Evolutionary conservation across 1,139 yeast species (phyloP), one percentile per base, ranked within the genome.

Genomic region (Magnusiomyces sp.): DNA sequence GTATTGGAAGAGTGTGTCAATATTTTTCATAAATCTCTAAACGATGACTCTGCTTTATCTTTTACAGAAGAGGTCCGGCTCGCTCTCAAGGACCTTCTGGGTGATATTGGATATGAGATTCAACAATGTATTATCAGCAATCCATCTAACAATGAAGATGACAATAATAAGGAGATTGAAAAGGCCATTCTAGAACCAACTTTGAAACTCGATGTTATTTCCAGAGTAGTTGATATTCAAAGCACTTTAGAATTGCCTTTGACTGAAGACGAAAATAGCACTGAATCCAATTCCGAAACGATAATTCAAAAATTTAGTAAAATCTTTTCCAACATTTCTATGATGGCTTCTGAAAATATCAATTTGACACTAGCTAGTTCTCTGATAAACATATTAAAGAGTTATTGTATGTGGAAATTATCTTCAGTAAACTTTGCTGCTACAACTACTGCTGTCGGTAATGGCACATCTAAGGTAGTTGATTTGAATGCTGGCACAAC

Each of bases 361-460:
- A 47, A 44, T 27, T 42, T 48, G 10, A 34, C 48, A 11, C 47
- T 56, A 16, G 52, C 50, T 2, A 37, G 31, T 13, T 45, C 51
- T 2, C 42, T 48, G 10, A 42, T 55, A n/a, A 54, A 50, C 33
- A 17, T 58, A 7, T 48, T 59, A 5, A 54, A 60, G 16, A 56
- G 53, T 43, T 58, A 58, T 43, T 50, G 54, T 31, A 53, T 59
- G 40, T 58, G 59, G 57, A 58, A 58, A 41, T 45, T 58, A 20
- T 55, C 58, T 14, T 47, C 51, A 27, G 52, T 55, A 9, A 42
- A 50, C 10, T 47, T 41, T 19, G 46, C 45, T 16, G 51, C 53
- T 11, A 42, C 41, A 9, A 36, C 20, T 14, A 49, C 41, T 41
- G 50, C 47, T 10, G 13, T 45, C 20, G 2, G 36, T 2, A n/a